phyloP scores from a whole-genome alignment of 805 yeast genomes.

The Candida nemodendra region DNA sequence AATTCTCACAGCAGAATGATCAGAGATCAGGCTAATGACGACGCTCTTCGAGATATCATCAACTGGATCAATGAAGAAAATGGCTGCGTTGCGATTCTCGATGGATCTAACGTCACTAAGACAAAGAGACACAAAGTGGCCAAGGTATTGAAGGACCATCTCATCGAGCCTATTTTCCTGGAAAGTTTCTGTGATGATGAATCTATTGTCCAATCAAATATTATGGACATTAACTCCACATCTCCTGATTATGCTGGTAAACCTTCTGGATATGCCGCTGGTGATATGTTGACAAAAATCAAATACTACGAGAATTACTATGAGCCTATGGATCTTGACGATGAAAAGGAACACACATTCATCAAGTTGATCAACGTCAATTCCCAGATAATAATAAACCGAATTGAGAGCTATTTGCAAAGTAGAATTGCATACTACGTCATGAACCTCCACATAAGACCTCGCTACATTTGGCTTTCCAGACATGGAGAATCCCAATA shows the following conservation, averaged over 20 bases:
- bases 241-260: conserved; percentile 76
- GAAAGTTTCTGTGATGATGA: conserved; percentile 90
- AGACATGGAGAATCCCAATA: conserved; percentile 95
- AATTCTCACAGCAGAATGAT: conserved; percentile 64
- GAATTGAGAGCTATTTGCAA: conserved; percentile 84
- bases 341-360: conserved; percentile 70
- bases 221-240: conserved; percentile 81
- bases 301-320: conserved; percentile 70
- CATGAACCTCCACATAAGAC: conserved; percentile 92
- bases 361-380: conserved; percentile 86
- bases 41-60: conserved; percentile 78
- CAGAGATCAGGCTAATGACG: conserved; percentile 66
- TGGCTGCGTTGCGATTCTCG: conserved; percentile 90
- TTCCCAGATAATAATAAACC: conserved; percentile 82
- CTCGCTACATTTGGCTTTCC: conserved; percentile 88
- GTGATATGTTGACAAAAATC: conserved; percentile 74
- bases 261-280: conserved; percentile 68
- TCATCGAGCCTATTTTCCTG: conserved; percentile 85
- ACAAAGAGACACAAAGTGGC: conserved; percentile 66
- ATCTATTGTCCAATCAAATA: conserved; percentile 72
- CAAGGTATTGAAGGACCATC: conserved; percentile 52
- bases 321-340: conserved; percentile 64
- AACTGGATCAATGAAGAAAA: conserved; percentile 77
- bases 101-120: conserved; percentile 86
- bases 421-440: conserved; percentile 92